Percentiles rank a stretch among this genome's conserved stretches.
Evolutionary conservation across 2,329 filamentous ascomycete species (phyloP).

Genomic region (Fusarium torulosum): DNA sequence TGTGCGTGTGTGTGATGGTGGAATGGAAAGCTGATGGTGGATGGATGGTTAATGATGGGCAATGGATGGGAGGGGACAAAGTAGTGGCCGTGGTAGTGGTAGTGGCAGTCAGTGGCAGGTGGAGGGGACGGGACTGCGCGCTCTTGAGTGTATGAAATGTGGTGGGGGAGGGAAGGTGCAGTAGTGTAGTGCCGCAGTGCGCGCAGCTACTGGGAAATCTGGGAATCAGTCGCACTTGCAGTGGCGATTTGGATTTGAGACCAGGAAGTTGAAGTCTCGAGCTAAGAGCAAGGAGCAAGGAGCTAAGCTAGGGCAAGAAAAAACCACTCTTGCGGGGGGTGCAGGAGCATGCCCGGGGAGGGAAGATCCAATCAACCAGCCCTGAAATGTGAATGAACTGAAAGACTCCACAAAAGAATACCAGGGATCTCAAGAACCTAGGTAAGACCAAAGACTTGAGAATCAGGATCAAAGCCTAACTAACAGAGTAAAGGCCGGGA

Average conservation of each 20-base stretch:
- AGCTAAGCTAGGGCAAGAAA: constrained; percentile 21
- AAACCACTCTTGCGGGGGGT: constrained; percentile 32
- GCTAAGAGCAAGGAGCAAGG: too few relatives aligned
- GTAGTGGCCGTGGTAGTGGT: constrained; percentile 5
- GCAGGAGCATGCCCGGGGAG: constrained; percentile 26
- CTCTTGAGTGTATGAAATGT: constrained; percentile 31
- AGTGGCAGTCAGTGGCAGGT: constrained; percentile 38
- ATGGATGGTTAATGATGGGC: constrained; percentile 42
- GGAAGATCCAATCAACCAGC: constrained; percentile 33
- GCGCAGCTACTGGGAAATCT: constrained; percentile 21
- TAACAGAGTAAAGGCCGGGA: constrained; percentile 29
- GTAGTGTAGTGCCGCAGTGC: constrained; percentile 40
- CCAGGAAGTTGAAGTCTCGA: constrained; percentile 14
- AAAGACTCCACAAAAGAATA: constrained; percentile 27
- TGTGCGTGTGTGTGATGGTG: constrained; percentile 42
- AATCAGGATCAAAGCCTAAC: constrained; percentile 19
- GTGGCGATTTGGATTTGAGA: constrained; percentile 42
- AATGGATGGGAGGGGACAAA: constrained; percentile 36
- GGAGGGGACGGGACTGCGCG: constrained; percentile 46
- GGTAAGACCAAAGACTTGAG: constrained; percentile 2
- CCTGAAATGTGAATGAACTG: constrained; percentile 28
- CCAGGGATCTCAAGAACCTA: constrained; percentile 31
- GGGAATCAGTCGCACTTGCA: constrained; percentile 39
- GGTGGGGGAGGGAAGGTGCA: constrained; percentile 46
- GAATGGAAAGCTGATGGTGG: constrained; percentile 44